These are phyloP conservation scores for Kwoniella botswanensis DNA, from an alignment of 768 basidiomycete genomes.

Conservation along the genomic window DNA sequence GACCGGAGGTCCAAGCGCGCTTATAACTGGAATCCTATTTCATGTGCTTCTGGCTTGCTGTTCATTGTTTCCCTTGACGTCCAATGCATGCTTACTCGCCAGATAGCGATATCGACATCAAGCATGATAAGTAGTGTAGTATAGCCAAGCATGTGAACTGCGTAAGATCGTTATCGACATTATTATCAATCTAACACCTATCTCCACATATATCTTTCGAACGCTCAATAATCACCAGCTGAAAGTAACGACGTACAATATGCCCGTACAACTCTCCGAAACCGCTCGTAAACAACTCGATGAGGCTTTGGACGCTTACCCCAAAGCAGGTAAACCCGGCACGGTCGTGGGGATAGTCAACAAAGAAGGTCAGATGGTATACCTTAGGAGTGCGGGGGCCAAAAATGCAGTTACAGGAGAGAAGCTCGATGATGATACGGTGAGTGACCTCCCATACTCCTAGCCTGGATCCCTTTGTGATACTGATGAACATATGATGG, in stretches of 20 bases:
- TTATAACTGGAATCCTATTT: neutral
- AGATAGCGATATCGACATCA: neutral
- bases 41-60: neutral
- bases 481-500: neutral
- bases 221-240: neutral
- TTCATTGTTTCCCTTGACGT: neutral
- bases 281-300: slow-evolving; percentile 15
- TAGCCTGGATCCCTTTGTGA: neutral
- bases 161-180: neutral
- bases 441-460: slow-evolving; percentile 8
- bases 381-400: slow-evolving; percentile 10
- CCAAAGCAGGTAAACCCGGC: slow-evolving; percentile 9
- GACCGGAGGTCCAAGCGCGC: neutral
- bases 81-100: neutral
- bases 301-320: slow-evolving; percentile 9
- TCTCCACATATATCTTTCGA: no score
- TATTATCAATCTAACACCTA: neutral
- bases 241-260: neutral
- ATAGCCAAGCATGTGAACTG: neutral
- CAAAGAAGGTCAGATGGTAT: slow-evolving; percentile 15
- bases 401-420: slow-evolving; percentile 20
- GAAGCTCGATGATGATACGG: slow-evolving; percentile 21
- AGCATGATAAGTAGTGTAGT: neutral
- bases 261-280: slow-evolving; percentile 17
- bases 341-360: slow-evolving; percentile 18